A percentile compares a stretch with the other conserved stretches of the same genome.
Conservation (phyloP, 176 grass and related monocot genomes). For the Urochloa ruziziensis region DNA sequence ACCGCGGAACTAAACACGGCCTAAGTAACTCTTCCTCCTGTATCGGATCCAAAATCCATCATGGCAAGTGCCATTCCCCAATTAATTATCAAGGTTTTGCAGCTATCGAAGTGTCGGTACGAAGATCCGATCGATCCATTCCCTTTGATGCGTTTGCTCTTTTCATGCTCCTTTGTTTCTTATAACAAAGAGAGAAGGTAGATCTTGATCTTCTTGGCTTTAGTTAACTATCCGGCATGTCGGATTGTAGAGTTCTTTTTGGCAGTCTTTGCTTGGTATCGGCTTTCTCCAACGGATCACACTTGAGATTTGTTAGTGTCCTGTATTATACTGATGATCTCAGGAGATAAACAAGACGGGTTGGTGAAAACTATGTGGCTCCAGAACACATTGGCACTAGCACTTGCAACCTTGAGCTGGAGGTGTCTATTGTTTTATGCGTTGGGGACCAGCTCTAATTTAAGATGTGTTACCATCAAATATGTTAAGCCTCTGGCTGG, state of each 20-base stretch:
- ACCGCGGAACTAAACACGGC: background rate
- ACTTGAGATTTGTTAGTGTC: background rate
- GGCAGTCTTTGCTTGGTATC: background rate
- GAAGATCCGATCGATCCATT: conserved; percentile 10
- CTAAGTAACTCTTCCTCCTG: background rate
- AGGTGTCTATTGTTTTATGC: background rate
- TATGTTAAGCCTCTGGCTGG: conserved; percentile 6
- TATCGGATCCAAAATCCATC: background rate
- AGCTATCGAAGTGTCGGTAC: background rate
- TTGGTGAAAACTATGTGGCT: background rate
- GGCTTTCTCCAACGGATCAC: background rate
- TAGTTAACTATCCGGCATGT: conserved; percentile 5
- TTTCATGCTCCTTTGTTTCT: conserved; percentile 16
- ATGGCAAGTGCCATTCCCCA: background rate
- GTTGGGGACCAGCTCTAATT: background rate
- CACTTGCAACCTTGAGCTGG: background rate
- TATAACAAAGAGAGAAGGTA: background rate
- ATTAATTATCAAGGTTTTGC: background rate
- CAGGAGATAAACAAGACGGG: background rate
- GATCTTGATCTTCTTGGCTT: conserved; percentile 34
- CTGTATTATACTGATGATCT: background rate
- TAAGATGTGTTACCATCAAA: background rate
- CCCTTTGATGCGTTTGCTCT: conserved; percentile 3
- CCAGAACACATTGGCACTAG: background rate
- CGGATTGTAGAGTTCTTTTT: conserved; percentile 5